Evolutionary conservation across 805 yeast species (phyloP).

Genomic region (Candida takata): DNA sequence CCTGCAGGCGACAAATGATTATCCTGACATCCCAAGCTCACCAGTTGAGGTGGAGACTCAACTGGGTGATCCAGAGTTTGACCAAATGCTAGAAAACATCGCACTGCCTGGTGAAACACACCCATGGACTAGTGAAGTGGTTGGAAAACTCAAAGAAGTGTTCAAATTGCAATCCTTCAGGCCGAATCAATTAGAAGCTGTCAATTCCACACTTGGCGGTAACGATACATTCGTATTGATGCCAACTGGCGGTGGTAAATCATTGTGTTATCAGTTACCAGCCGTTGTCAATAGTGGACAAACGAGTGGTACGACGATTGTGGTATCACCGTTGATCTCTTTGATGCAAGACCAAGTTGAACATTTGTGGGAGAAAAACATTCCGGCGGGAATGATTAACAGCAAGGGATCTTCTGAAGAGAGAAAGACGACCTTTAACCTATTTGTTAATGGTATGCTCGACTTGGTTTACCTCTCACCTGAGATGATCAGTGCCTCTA

Average conservation of each 20-base stretch:
- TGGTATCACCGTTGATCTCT: slow-evolving; percentile 89
- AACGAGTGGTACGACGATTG: slow-evolving; percentile 82
- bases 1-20: slow-evolving; percentile 5
- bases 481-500: slow-evolving; percentile 82
- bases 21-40: slow-evolving; percentile 15
- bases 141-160: slow-evolving; percentile 43
- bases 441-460: slow-evolving; percentile 58
- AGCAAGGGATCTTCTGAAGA: slow-evolving; percentile 65
- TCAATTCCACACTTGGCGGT: slow-evolving; percentile 68
- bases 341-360: slow-evolving; percentile 96
- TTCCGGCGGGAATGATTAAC: slow-evolving; percentile 83
- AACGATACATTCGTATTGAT: slow-evolving; percentile 88
- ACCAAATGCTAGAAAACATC: slow-evolving; percentile 9
- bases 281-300: slow-evolving; percentile 72
- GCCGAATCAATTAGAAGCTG: slow-evolving; percentile 79
- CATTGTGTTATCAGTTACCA: slow-evolving; percentile 91
- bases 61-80: slow-evolving; percentile 17
- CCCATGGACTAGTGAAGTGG: slow-evolving; percentile 67
- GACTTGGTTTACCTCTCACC: slow-evolving; percentile 87
- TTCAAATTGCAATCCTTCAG: slow-evolving; percentile 69
- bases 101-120: slow-evolving; percentile 15
- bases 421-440: slow-evolving; percentile 51
- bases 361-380: slow-evolving; percentile 58
- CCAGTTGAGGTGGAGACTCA: slow-evolving; percentile 10
- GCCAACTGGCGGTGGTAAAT: slow-evolving; percentile 99